Evolutionary conservation across 2,329 filamentous ascomycete genomes (phyloP).

Genomic region (Alternaria sp.): DNA sequence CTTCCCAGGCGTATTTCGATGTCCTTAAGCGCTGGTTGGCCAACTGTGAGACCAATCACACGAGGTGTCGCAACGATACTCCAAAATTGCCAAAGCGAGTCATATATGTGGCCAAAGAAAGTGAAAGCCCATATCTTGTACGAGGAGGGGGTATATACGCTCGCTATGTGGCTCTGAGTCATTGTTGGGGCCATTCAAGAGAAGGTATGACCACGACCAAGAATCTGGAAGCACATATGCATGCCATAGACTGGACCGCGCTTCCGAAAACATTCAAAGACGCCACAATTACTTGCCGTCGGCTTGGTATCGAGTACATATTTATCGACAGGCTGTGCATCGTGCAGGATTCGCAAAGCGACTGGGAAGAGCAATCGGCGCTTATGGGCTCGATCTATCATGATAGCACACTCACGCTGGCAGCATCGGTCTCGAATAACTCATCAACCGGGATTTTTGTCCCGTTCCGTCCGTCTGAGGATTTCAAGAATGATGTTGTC

Average conservation of each 20-base stretch:
- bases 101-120: background rate
- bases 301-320: background rate
- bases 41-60: background rate
- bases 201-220: background rate
- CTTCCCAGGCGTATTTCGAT: background rate
- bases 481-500: background rate
- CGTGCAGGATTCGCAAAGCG: fast-evolving
- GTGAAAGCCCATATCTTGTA: background rate
- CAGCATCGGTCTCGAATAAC: background rate
- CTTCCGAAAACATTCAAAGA: background rate
- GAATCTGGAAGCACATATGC: background rate
- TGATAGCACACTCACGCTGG: background rate
- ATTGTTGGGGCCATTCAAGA: background rate
- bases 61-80: fast-evolving
- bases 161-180: background rate
- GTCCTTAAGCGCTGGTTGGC: background rate
- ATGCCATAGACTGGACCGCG: background rate
- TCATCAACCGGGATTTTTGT: background rate
- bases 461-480: background rate
- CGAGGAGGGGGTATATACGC: background rate
- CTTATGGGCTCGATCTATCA: background rate
- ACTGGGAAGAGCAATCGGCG: background rate
- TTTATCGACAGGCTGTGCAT: background rate
- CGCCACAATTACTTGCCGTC: background rate
- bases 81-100: background rate